Conservation (phyloP, 1,284 basidiomycete genomes). For the Cryptococcus hybrid region DNA sequence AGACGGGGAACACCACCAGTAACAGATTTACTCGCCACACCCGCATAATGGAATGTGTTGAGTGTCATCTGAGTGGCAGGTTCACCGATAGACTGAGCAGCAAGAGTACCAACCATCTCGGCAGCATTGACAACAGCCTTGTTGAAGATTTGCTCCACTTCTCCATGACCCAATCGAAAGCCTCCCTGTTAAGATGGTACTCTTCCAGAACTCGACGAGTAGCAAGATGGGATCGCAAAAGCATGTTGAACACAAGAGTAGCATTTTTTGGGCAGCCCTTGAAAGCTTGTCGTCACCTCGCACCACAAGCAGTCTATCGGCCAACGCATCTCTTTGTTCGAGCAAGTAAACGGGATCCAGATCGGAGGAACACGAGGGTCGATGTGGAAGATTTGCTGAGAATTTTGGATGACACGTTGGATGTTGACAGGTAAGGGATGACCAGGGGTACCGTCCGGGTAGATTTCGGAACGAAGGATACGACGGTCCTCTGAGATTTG, state of each 20-base stretch:
- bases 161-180: slow-evolving; percentile 98
- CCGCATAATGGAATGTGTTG: slow-evolving; percentile 97
- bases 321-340: slow-evolving; percentile 69
- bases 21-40: slow-evolving; percentile 97
- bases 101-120: slow-evolving; percentile 98
- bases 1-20: slow-evolving; percentile 96
- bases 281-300: slow-evolving; percentile 79
- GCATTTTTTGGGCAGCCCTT: slow-evolving; percentile 80
- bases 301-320: slow-evolving; percentile 73
- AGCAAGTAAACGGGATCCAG: slow-evolving; percentile 86
- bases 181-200: slow-evolving; percentile 80
- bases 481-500: slow-evolving; percentile 75
- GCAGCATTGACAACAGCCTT: slow-evolving; percentile 87
- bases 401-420: slow-evolving; percentile 91
- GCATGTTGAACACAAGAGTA: slow-evolving; percentile 89
- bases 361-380: slow-evolving; percentile 88
- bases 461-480: slow-evolving; percentile 76
- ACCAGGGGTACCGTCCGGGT: slow-evolving; percentile 71
- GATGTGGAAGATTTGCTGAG: slow-evolving; percentile 96
- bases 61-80: slow-evolving; percentile 99
- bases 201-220: slow-evolving; percentile 79
- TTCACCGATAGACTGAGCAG: slow-evolving; percentile 98
- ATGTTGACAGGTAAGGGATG: slow-evolving; percentile 88
- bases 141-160: slow-evolving; percentile 93
- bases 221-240: slow-evolving; percentile 83